Base-by-base conservation (phyloP, 2,329 filamentous ascomycete genomes). In the Stachybotrys echinatus region DNA sequence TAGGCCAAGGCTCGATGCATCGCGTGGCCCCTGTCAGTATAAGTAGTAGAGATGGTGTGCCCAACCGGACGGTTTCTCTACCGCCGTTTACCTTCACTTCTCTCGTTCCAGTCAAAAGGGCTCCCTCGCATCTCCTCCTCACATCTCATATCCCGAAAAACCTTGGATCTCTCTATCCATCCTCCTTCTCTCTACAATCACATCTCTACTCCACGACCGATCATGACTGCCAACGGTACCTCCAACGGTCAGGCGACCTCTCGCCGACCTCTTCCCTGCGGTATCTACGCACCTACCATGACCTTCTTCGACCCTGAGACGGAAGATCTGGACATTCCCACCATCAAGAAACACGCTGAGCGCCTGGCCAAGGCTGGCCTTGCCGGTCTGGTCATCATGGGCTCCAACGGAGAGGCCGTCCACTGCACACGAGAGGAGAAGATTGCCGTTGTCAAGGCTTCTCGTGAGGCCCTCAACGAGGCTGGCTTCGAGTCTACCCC, bases 241-340 rank as follows among this genome's bases (percentile, higher is more conserved):
- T 47, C 52, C 31, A 56, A 54, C 42, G 52, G 55, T 43, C 52
- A 55, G 18, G 31, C 52, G 18, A 64, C 68, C 55, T 55, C 69
- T 18, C 72, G 72, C 54, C 72, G 78, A 51, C 77, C 85, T 55
- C 80, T 95, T 49, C 86, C 87, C 42, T 85, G 86, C 62, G 89
- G 89, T 65, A 91, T 94, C 66, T 95, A 94, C 69, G 88, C 88
- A 52, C 90, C 90, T 22, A 92, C 88, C 53, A 89, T 94, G 84
- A 95, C 89, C 61, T 95, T 95, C 69, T 95, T 95, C 75, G 76
- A 92, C 70, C 78, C 86, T 6, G 80, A 85, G 56, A 94, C 88
- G 43, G 90, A 95, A 71, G 88, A 94, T 45, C 79, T 95, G 60
- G 90, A 95, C 64, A 83, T 92, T 55, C 77, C 87, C 34, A 80